Evolutionary conservation across 129 eudicot species (phyloP).

Genomic region (Flaveria brownii): DNA sequence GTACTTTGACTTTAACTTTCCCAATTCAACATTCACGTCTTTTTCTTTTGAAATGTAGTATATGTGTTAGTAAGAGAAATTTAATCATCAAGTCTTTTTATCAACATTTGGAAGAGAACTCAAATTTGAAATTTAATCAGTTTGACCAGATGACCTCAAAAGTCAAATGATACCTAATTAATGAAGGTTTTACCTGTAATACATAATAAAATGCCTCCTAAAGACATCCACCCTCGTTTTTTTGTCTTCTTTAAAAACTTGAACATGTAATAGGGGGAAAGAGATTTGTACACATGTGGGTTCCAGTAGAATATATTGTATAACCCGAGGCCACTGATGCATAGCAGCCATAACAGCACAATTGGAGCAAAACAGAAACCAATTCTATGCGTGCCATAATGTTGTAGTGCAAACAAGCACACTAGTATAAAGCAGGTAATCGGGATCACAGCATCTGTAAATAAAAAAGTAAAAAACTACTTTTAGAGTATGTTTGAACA

Average conservation of each 20-base stretch:
- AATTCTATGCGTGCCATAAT: slow-evolving; percentile 88
- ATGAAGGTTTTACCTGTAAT: slow-evolving; percentile 62
- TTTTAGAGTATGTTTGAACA: slow-evolving; percentile 11
- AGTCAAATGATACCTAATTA: background rate
- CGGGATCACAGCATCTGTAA: slow-evolving; percentile 90
- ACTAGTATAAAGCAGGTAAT: slow-evolving; percentile 87
- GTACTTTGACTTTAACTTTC: background rate
- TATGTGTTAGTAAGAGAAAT: background rate
- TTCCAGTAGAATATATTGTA: slow-evolving; percentile 82
- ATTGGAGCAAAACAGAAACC: slow-evolving; percentile 91
- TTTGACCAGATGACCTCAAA: slow-evolving; percentile 10
- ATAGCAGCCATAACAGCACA: slow-evolving; percentile 73
- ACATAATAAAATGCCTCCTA: slow-evolving; percentile 89
- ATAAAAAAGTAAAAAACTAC: background rate
- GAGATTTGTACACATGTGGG: slow-evolving; percentile 80
- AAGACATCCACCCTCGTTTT: slow-evolving; percentile 92
- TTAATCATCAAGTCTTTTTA: background rate
- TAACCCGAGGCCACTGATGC: slow-evolving; percentile 86
- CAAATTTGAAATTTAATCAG: background rate
- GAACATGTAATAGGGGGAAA: slow-evolving; percentile 88
- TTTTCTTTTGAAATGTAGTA: background rate
- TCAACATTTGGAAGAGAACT: background rate
- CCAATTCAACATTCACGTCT: background rate
- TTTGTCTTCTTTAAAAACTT: slow-evolving; percentile 87
- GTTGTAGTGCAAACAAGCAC: slow-evolving; percentile 93